Percentiles rank a stretch among this genome's conserved stretches.
phyloP scores from a whole-genome alignment of 768 basidiomycete genomes.

The Paxillus involutus region DNA sequence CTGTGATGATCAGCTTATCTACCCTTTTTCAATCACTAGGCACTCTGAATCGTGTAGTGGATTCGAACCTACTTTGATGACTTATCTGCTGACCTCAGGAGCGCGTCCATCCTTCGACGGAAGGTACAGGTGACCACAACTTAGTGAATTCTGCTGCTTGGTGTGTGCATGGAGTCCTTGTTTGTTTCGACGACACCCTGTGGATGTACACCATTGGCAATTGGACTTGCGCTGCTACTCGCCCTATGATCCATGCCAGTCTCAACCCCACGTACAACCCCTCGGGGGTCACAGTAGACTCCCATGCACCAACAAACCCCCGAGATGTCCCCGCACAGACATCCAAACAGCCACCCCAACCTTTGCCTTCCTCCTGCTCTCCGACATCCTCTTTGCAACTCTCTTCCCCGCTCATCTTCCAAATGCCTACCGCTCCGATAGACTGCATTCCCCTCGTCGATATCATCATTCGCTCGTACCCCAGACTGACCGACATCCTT shows the following conservation, averaged over 20 bases:
- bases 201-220: constrained; percentile 38
- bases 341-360: no score
- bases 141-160: constrained; percentile 6
- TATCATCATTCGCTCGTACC: constrained; percentile 41
- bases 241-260: neutral
- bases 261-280: neutral
- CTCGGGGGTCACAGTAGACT: neutral
- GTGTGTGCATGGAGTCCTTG: constrained; percentile 10
- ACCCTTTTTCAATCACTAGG: constrained; percentile 38
- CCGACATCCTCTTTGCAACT: neutral
- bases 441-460: constrained; percentile 34
- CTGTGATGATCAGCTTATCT: constrained; percentile 38
- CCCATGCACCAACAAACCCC: neutral
- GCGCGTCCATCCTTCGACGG: constrained; percentile 8
- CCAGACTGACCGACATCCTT: constrained; percentile 33
- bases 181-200: constrained; percentile 34
- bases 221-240: constrained; percentile 23
- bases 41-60: constrained; percentile 38
- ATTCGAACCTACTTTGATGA: constrained; percentile 34
- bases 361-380: constrained; percentile 8
- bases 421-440: constrained; percentile 13
- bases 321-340: constrained; percentile 11
- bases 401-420: neutral
- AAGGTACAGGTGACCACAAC: no score
- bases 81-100: constrained; percentile 20